Base-by-base conservation (phyloP, 305 asterid species). In the Ajuga reptans region DNA sequence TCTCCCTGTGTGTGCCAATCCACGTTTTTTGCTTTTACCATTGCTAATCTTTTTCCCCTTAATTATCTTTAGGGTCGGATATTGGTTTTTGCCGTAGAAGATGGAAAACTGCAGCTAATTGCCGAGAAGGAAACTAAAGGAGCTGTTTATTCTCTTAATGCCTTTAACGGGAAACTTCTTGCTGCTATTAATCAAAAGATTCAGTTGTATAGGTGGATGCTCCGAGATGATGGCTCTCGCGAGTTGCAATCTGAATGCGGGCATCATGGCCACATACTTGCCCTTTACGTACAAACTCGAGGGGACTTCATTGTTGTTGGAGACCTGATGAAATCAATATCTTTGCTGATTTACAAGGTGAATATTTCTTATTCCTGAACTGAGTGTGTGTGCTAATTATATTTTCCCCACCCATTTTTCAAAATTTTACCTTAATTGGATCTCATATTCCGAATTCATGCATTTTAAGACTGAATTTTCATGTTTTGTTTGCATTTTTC, bases 271-370 rank as follows among this genome's bases (percentile, higher is more conserved):
- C 99, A 94, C 85, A 94, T 91, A 74, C 93, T 94, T 39, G 99
- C 99, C 27, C 97, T 91, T 29, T 94, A 86, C 77, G 96, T 94
- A 45, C 99, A 94, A 83, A 94, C 99, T 17, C 81, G 97, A 69
- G 99, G 99, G 59, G 99, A 94, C 82, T 91, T 94, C 80, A 89
- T 94, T 78, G 96, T 94, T 45, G 97, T 94, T 1, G 99, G 99
- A 56, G 97, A 94, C 83, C 81, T 94, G 79, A 94, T 91, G 99
- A 91, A 94, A 84, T 94, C 99, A 64, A 91, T 91, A 41, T 94
- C 96, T 57, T 84, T 94, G 52, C 85, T 94, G 56, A 89, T 94
- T 71, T 94, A 91, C 88, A 94, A 91, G 99, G 99, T 89, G 73
- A 82, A 49, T 16, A 36, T 50, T 56, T 49, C 53, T 53, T 6